Percentiles rank a stretch among this genome's conserved stretches.
phyloP scores from a whole-genome alignment of 2,329 filamentous ascomycete species.

The Cordyceps militaris region DNA sequence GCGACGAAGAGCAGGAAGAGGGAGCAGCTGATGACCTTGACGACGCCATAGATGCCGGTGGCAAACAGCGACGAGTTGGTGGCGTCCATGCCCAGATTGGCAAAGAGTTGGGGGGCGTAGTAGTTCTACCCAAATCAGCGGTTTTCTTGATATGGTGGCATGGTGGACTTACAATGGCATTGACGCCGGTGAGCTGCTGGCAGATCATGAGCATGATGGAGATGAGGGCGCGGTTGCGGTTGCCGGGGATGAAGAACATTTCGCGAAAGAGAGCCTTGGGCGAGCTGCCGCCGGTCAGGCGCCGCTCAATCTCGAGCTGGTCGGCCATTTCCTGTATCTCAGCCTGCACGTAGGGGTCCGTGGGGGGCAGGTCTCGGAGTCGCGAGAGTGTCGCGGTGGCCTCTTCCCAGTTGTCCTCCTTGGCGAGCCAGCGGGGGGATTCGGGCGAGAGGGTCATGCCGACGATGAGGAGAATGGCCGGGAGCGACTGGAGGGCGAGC shows the following conservation, averaged over 20 bases:
- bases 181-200: conserved; percentile 64
- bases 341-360: conserved; percentile 48
- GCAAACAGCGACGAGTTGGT: conserved; percentile 58
- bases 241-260: conserved; percentile 53
- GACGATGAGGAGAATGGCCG: conserved; percentile 50
- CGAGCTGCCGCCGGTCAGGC: conserved; percentile 45
- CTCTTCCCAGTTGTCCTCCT: conserved; percentile 60
- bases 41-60: conserved; percentile 66
- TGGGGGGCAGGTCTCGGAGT: conserved; percentile 42
- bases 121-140: conserved; percentile 48
- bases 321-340: conserved; percentile 55
- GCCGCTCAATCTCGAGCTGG: conserved; percentile 56
- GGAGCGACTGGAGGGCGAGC: conserved; percentile 56
- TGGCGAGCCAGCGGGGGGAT: conserved; percentile 59
- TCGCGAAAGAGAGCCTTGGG: conserved; percentile 55
- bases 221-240: conserved; percentile 58
- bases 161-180: conserved; percentile 32
- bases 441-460: conserved; percentile 56
- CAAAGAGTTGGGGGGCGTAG: conserved; percentile 64
- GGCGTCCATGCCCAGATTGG: conserved; percentile 51
- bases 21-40: conserved; percentile 59
- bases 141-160: background rate
- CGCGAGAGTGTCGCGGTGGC: conserved; percentile 48
- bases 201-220: conserved; percentile 57
- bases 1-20: conserved; percentile 60